Evolutionary conservation across 2,329 filamentous ascomycete species (phyloP), one percentile per base, ranked within the genome.

Genomic region (Thielaviopsis populi): DNA sequence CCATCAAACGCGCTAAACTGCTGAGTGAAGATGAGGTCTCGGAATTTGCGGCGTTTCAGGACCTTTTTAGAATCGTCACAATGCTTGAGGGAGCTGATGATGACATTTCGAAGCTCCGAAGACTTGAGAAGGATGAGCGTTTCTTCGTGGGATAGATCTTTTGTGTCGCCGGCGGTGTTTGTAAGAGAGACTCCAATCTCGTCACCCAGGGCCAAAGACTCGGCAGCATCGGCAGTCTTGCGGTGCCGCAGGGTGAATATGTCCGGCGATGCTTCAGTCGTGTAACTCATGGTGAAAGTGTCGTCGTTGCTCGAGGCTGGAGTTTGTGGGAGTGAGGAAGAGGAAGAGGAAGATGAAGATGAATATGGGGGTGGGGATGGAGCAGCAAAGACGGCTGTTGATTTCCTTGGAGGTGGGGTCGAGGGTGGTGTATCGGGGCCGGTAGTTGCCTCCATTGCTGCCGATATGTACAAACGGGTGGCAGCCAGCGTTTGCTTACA

Each of bases 1-100:
- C 85, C 79, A 72, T 91, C 88, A 71, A 91, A 91, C 0, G 85
- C 80, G 5, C 86, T 88, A 69, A 89, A 88, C 66, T 86, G 84
- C 27, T 82, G 78, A 0, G 86, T 89, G 70, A 91, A 91, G 61
- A 88, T 81, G 54, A 89, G 74, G 62, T 78, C 75, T 13, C 74
- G 73, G 50, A 80, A 75, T 67, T 72, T 71, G 66, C 68, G 62
- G n/a, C 43, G 54, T 33, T 63, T 63, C 22, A 59, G 40, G 15
- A 48, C 62, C 42, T 59, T 58, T 27, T 63, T 53, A 1, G 62
- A 46, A 3, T 48, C 59, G 10, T 46, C 59, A 3, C 61, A 62
- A 3, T 59, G 46, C 11, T 61, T 54, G 17, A 66, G 42, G 19
- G 61, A 63, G 37, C 50, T 59, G 2, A 24, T 62, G 22, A 66